Percentiles rank a stretch among this genome's conserved stretches.
Conservation (phyloP, 495 filamentous ascomycete genomes). For the Penicillium angulare region DNA sequence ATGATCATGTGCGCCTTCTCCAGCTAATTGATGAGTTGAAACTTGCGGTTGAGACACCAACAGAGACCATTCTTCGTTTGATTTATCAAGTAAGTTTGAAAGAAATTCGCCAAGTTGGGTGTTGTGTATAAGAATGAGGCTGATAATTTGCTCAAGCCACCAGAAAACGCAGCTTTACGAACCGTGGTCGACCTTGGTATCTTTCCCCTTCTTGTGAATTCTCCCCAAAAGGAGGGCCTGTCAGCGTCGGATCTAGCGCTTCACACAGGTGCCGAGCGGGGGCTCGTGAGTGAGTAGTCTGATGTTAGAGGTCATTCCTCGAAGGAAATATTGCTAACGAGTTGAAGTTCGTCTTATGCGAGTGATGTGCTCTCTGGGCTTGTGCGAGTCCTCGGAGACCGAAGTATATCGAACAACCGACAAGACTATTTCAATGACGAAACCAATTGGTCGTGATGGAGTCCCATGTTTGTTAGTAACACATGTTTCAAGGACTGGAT, state of each 20-base stretch:
- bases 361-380: conserved; percentile 7
- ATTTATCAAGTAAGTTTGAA: conserved; percentile 12
- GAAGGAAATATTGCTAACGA: background rate
- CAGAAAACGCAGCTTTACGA: conserved; percentile 11
- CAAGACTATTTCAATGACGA: conserved; percentile 33
- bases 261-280: background rate
- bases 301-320: background rate
- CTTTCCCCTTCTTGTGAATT: conserved; percentile 4
- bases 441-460: conserved; percentile 24
- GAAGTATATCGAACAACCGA: conserved; percentile 38
- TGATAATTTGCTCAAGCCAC: background rate
- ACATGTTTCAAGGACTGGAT: background rate
- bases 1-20: conserved; percentile 11
- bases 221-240: background rate
- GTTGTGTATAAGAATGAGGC: too few species aligned
- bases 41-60: conserved; percentile 13
- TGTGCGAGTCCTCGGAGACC: background rate
- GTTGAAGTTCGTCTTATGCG: conserved; percentile 9
- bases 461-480: conserved; percentile 16
- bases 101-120: too few species aligned
- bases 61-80: conserved; percentile 12
- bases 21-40: conserved; percentile 11
- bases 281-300: background rate
- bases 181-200: conserved; percentile 8
- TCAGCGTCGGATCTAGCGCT: background rate